Evolutionary conservation across 208 protist genomes (phyloP), one percentile per base, ranked within the genome.

Genomic region (Trypanosoma vivax): DNA sequence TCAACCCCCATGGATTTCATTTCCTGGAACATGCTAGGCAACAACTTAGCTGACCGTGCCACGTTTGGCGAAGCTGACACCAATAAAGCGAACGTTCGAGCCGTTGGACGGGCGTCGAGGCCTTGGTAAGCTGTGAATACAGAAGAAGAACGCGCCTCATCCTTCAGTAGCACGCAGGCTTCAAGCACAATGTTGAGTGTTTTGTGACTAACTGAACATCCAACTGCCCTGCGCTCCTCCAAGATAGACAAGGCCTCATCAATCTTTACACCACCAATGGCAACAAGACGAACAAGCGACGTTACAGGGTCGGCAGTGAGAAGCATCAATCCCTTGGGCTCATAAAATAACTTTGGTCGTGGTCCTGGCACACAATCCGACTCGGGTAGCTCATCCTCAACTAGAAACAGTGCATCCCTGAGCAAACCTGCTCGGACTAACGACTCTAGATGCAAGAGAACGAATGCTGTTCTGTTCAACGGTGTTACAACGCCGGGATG

Each of bases 131-230:
- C 27, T 16, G 48, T 31, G 45, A 88, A 58, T 13, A 89, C 40
- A 19, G 50, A 47, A 33, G 79, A 77, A 4, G 78, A 74, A 1
- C 45, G 50, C 28, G 42, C 42, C n/a, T 63, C 51, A 27, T 80
- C 72, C 33, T 68, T 66, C 0, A 56, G 45, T 9, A 59, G 23
- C n/a, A 72, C 71, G 49, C 64, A 83, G 2, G 84, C 79, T 11
- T 79, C 84, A 28, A 89, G 45, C n/a, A 92, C 21, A 10, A 90
- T 34, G 46, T 89, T 75, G 18, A 90, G 71, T 14, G 81, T 76
- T 5, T 61, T 66, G 19, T 65, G 53, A 2, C 70, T 76, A 1
- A 85, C 76, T 3, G 52, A 24, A 33, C 50, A 40, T 14, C 50
- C 50, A 23, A 27, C 23, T 19, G 35, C 47, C 34, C 37, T 37